These are phyloP conservation scores for Physcomitrium patens DNA, from an alignment of 225 moss, liverwort and hornwort genomes.

Conservation along the genomic window DNA sequence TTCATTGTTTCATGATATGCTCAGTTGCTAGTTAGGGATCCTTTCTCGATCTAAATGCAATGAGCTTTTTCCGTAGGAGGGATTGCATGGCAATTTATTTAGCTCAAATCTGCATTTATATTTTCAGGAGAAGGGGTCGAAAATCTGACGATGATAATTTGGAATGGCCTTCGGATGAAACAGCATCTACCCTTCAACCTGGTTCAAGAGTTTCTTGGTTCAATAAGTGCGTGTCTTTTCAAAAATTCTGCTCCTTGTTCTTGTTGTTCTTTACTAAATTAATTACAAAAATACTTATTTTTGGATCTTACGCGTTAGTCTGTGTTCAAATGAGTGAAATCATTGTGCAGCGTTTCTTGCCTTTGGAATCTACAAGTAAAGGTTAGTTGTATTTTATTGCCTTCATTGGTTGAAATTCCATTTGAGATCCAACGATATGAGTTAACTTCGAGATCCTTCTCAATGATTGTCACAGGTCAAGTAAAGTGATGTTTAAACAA, in stretches of 20 bases:
- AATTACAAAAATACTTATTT: no score
- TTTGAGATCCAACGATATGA: constrained; percentile 6
- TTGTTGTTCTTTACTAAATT: no score
- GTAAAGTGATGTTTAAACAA: constrained; percentile 82
- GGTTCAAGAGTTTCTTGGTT: constrained; percentile 85
- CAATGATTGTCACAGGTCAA: constrained; percentile 62
- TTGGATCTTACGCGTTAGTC: background rate
- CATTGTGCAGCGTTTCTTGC: constrained; percentile 7
- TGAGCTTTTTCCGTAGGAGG: constrained; percentile 14
- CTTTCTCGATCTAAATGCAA: constrained; percentile 13
- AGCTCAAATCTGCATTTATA: constrained; percentile 21
- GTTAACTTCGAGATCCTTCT: constrained; percentile 21
- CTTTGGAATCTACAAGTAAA: background rate
- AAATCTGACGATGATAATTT: constrained; percentile 52
- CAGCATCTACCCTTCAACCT: constrained; percentile 71
- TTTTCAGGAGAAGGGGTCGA: constrained; percentile 75
- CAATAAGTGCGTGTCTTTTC: constrained; percentile 57
- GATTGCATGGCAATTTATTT: background rate
- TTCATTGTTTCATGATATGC: constrained; percentile 9
- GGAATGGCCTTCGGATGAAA: constrained; percentile 78
- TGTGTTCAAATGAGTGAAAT: background rate
- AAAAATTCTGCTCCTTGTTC: background rate
- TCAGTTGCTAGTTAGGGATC: background rate
- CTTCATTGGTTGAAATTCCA: background rate
- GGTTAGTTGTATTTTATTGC: background rate